Evolutionary conservation across 768 basidiomycete genomes (phyloP), one percentile per base, ranked within the genome.

Genomic region (Tricholoma sp.): DNA sequence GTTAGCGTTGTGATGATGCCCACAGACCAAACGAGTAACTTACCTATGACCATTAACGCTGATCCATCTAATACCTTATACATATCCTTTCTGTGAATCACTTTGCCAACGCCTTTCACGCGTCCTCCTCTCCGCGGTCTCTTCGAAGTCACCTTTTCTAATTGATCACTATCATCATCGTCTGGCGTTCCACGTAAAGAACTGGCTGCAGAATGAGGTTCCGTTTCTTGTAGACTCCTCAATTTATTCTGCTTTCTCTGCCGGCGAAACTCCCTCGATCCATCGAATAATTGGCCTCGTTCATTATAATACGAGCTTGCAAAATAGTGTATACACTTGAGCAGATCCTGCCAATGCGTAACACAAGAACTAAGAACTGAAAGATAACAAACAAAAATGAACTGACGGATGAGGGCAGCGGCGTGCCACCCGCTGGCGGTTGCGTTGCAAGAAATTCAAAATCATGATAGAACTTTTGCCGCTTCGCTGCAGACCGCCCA

Each of bases 51-150:
- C 69, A 91, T 75, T 45, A 91, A 76, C 3, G 87, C 86, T 9
- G 85, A 84, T 4, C 89, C 89, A 62, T 89, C 85, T 59, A 89
- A 75, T 3, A 81, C 75, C 63, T 80, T 87, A 67, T 90, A 91
- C 89, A 91, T 91, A 61, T 89, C 86, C 59, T 75, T 72, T 27
- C 71, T 67, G 29, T 73, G 49, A 27, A 46, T 54, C 34, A 56
- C 67, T 58, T 54, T 63, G 58, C 57, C 63, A 37, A 19, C 63
- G 55, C 61, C 61, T 61, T 59, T 61, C 61, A 63, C 34, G 52
- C 61, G 9, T 59, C 68, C 50, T 52, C 58, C 54, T 59, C 62
- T 50, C 57, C 27, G 21, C 19, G 41, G 49, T 57, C 37, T 22
- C 49, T 64, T 57, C 14, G 39, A 32, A 12, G 57, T 41, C 21